phyloP scores from a whole-genome alignment of 2,329 filamentous ascomycete species.

The Aureobasidium vineae region DNA sequence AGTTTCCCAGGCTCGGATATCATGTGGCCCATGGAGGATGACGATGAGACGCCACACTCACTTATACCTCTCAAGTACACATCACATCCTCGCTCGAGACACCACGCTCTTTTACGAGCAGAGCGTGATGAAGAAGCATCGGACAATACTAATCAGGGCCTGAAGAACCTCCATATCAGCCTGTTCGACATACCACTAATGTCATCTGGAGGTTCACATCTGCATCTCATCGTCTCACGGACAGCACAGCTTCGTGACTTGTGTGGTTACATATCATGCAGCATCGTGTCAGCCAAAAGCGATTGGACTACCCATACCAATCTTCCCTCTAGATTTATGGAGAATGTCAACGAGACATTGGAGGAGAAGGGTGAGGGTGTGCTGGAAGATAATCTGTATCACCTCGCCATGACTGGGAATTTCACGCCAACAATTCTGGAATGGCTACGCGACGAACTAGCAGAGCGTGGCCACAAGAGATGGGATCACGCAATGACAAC shows the following conservation, averaged over 20 bases:
- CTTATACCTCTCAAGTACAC: constrained; percentile 46
- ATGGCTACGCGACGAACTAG: constrained; percentile 82
- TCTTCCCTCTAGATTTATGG: constrained; percentile 28
- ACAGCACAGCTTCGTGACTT: constrained; percentile 45
- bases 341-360: constrained; percentile 67
- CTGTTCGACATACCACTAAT: constrained; percentile 27
- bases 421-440: constrained; percentile 73
- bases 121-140: constrained; percentile 47
- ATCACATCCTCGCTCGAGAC: constrained; percentile 71
- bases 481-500: constrained; percentile 87
- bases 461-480: constrained; percentile 81
- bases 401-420: constrained; percentile 80
- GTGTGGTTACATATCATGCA: constrained; percentile 50
- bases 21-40: background rate
- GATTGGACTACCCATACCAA: constrained; percentile 29
- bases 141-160: constrained; percentile 42
- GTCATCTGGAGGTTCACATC: constrained; percentile 47
- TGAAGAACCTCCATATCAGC: constrained; percentile 41
- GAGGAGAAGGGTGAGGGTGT: constrained; percentile 62
- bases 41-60: background rate
- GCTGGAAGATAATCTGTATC: constrained; percentile 75
- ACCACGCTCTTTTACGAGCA: constrained; percentile 63
- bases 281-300: constrained; percentile 14
- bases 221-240: constrained; percentile 42
- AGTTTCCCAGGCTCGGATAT: background rate